phyloP scores from a whole-genome alignment of 2,329 filamentous ascomycete species.

The Helicocarpus griseus region DNA sequence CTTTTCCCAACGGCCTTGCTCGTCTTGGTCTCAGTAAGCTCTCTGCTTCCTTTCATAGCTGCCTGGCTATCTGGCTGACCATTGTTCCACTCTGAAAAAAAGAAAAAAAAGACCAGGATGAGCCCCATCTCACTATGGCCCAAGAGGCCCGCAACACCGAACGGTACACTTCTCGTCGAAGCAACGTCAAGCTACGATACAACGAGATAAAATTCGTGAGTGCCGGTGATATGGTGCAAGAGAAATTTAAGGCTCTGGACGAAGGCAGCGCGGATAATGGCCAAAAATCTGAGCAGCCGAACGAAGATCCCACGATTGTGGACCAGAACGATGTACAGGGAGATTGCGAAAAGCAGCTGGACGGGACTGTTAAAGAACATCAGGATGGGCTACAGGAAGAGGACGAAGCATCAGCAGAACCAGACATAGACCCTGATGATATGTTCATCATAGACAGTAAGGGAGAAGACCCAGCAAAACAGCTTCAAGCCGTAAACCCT shows the following conservation, averaged over 20 bases:
- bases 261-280: not conserved
- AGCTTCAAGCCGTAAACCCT: not conserved
- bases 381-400: not conserved
- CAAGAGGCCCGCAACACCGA: conserved; percentile 52
- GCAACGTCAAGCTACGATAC: conserved; percentile 44
- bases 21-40: not conserved
- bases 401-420: not conserved
- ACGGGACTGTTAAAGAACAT: not conserved
- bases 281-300: not conserved
- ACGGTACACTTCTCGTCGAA: conserved; percentile 38
- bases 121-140: conserved; percentile 35
- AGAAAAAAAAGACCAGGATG: conserved; percentile 10
- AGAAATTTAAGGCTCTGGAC: conserved; percentile 20
- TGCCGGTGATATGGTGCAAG: conserved; percentile 41
- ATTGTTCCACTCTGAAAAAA: not conserved
- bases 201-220: conserved; percentile 51
- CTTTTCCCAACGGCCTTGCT: not conserved
- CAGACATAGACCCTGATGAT: not conserved
- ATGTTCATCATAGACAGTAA: not conserved
- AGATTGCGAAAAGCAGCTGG: not conserved
- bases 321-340: not conserved
- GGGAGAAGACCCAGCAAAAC: not conserved
- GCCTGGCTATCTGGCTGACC: not conserved
- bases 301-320: not conserved
- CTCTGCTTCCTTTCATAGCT: not conserved